Evolutionary conservation across 768 basidiomycete genomes (phyloP).

Genomic region (Boletus sp.): DNA sequence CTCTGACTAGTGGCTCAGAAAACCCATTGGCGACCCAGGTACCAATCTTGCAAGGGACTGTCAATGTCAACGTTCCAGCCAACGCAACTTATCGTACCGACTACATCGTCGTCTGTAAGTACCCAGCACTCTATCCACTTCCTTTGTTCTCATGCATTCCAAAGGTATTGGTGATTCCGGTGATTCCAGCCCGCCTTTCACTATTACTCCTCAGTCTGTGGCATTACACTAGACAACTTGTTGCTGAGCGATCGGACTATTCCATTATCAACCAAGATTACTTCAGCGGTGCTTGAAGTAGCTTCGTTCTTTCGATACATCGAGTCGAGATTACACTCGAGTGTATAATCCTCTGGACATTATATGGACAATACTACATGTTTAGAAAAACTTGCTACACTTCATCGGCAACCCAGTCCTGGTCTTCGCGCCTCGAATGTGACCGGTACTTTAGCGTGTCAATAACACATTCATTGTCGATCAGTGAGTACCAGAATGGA

Average conservation of each 20-base stretch:
- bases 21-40: conserved; percentile 56
- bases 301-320: conserved; percentile 5
- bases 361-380: background rate
- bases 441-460: background rate
- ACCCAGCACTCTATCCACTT: background rate
- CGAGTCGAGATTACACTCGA: background rate
- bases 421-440: background rate
- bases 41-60: conserved; percentile 47
- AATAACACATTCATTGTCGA: background rate
- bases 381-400: background rate
- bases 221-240: background rate
- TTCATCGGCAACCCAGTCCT: background rate
- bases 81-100: conserved; percentile 38
- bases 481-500: background rate
- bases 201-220: conserved; percentile 37
- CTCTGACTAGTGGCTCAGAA: conserved; percentile 35
- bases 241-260: background rate
- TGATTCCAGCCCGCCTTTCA: conserved; percentile 43
- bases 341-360: conserved; percentile 7
- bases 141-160: background rate
- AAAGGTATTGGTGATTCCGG: conserved; percentile 70
- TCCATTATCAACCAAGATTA: background rate
- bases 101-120: conserved; percentile 66
- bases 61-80: conserved; percentile 50
- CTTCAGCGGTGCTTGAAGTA: conserved; percentile 1